phyloP scores from a whole-genome alignment of 2,329 filamentous ascomycete species.

The Colletotrichum horii region DNA sequence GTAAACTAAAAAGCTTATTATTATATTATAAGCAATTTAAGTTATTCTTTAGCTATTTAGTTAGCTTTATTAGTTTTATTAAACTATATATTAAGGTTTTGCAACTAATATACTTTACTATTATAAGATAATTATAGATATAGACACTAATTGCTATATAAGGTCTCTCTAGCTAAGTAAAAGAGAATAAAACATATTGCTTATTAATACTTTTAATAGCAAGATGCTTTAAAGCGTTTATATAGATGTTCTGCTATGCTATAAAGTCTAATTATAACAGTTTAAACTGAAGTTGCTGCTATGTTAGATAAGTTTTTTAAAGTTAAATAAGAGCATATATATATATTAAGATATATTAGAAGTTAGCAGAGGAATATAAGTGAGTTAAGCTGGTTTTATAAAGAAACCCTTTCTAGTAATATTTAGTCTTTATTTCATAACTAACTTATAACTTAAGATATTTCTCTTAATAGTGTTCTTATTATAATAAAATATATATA shows the following conservation, averaged over 20 bases:
- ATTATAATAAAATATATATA: neutral
- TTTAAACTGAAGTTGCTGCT: neutral
- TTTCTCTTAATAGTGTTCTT: neutral
- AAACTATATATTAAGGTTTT: neutral
- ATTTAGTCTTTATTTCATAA: neutral
- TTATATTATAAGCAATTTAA: neutral
- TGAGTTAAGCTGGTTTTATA: neutral
- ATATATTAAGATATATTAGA: neutral
- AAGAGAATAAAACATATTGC: neutral
- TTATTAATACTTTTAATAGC: neutral
- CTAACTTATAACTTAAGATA: neutral
- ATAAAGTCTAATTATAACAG: neutral
- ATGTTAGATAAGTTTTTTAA: neutral
- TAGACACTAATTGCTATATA: neutral
- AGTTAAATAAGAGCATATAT: neutral
- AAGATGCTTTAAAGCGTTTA: neutral
- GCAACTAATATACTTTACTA: neutral
- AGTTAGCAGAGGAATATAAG: neutral
- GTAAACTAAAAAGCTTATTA: neutral
- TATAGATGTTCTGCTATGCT: neutral
- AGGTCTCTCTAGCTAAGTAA: neutral
- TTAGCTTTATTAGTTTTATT: neutral
- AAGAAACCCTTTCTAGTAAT: neutral
- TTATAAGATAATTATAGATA: neutral
- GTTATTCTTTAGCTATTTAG: neutral